Evolutionary conservation across 495 filamentous ascomycete species (phyloP).

Genomic region (Penicillium ucsense): DNA sequence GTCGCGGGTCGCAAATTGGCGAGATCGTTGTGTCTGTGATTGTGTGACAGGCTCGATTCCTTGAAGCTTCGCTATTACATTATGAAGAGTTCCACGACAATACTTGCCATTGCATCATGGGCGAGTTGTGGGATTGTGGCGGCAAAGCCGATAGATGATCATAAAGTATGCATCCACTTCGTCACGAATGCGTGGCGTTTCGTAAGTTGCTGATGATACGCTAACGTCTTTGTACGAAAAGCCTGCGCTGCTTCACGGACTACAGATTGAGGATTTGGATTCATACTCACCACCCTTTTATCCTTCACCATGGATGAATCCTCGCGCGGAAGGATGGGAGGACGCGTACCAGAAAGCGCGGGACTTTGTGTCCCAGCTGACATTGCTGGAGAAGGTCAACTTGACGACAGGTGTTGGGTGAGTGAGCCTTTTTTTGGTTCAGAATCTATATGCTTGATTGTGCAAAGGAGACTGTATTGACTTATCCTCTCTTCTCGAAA

Average conservation of each 20-base stretch:
- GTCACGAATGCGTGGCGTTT: not conserved
- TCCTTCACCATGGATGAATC: constrained; percentile 7
- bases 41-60: not conserved
- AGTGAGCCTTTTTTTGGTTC: not conserved
- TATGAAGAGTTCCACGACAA: not conserved
- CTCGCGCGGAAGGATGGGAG: constrained; percentile 2
- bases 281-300: constrained; percentile 1
- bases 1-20: not conserved
- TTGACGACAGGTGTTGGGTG: constrained; percentile 9
- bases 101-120: not conserved
- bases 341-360: constrained; percentile 3
- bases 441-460: no score
- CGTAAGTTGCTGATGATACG: not conserved
- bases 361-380: constrained; percentile 2
- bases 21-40: no score
- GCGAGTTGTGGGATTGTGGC: not conserved
- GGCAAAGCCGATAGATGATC: not conserved
- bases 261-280: not conserved
- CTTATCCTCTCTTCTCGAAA: not conserved
- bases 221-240: not conserved
- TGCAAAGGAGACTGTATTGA: not conserved
- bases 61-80: not conserved
- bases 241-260: not conserved
- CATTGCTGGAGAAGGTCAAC: constrained; percentile 5
- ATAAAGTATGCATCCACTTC: not conserved